Percentiles rank a stretch among this genome's conserved stretches.
These are phyloP conservation scores for Mortierella sp. DNA, from an alignment of 371 early-diverging fungal genomes.

Conservation along the genomic window DNA sequence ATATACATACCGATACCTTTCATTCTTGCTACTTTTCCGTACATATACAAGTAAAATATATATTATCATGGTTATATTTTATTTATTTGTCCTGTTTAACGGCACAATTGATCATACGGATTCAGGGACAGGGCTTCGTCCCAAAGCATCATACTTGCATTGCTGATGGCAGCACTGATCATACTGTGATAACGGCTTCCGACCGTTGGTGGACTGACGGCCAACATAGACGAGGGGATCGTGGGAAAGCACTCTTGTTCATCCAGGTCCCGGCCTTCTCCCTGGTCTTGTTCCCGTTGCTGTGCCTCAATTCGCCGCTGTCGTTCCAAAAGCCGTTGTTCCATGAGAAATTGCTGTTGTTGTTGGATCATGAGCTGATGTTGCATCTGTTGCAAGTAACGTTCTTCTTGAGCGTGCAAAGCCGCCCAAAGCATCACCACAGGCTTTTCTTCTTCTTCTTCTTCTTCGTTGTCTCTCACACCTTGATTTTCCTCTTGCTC, in stretches of 20 bases:
- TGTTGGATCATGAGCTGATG: constrained; percentile 31
- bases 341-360: constrained; percentile 21
- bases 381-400: constrained; percentile 49
- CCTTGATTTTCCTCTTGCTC: constrained; percentile 10
- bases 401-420: constrained; percentile 46
- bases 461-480: constrained; percentile 1
- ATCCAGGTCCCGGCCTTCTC: neutral
- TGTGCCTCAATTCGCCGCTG: constrained; percentile 10
- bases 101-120: constrained; percentile 46
- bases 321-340: constrained; percentile 5
- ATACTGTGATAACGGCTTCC: constrained; percentile 31
- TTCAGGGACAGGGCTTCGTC: constrained; percentile 33
- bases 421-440: constrained; percentile 49
- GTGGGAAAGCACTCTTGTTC: too few relatives aligned
- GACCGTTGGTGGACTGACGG: constrained; percentile 11
- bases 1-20: too few relatives aligned
- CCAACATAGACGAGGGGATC: neutral
- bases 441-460: constrained; percentile 34
- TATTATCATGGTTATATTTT: too few relatives aligned
- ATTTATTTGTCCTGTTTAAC: constrained; percentile 6
- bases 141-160: constrained; percentile 54
- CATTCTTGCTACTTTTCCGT: too few relatives aligned
- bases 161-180: constrained; percentile 44
- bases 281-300: neutral
- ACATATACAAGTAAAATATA: too few relatives aligned